Base-by-base conservation (phyloP, 202 grass and related monocot genomes). In the Bolboschoenoplectus hybrid region DNA sequence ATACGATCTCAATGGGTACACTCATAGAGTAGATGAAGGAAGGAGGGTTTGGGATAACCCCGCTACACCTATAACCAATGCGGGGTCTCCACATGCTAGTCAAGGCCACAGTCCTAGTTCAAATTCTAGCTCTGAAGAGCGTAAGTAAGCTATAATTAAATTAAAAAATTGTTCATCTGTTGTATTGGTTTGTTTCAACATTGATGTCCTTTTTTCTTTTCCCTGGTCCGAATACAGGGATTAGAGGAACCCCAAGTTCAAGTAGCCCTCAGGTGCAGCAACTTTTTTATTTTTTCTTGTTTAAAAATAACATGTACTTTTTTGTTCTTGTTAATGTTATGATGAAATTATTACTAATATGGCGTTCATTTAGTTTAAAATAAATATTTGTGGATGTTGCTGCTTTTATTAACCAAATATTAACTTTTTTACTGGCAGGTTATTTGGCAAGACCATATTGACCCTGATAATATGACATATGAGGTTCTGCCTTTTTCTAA, bases 391-490 rank as follows among this genome's bases (percentile, higher is more conserved):
- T 57, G 26, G 32, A 67, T 44, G n/a, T 35, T 36, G 73, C 51
- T 91, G 56, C 41, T 50, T 87, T 85, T 7, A 70, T 83, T 94
- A 60, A 87, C 14, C 36, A 73, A 90, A 69, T 67, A 2, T 58
- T 8, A 79, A 49, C 43, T 71, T 52, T 85, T 74, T 52, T 85
- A 55, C 52, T 74, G 81, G 67, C 89, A 98, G 96, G 90, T 88
- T 72, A 90, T 94, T 92, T 98, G 97, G 97, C 90, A 98, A 90
- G 97, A 98, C 69, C 89, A 92, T 73, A 92, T 98, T 43, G 93
- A 98, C 56, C 97, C 90, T 87, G 97, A 98, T 89, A 94, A 87
- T 86, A 98, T 98, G 97, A 94, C 97, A 79, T 98, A 98, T 47
- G 97, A 98, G 97, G 97, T 98, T 87, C 89, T 77, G 80, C 41